These are phyloP conservation scores for Auxenochlorella protothecoides DNA, from an alignment of 139 green algal genomes.

Conservation along the genomic window DNA sequence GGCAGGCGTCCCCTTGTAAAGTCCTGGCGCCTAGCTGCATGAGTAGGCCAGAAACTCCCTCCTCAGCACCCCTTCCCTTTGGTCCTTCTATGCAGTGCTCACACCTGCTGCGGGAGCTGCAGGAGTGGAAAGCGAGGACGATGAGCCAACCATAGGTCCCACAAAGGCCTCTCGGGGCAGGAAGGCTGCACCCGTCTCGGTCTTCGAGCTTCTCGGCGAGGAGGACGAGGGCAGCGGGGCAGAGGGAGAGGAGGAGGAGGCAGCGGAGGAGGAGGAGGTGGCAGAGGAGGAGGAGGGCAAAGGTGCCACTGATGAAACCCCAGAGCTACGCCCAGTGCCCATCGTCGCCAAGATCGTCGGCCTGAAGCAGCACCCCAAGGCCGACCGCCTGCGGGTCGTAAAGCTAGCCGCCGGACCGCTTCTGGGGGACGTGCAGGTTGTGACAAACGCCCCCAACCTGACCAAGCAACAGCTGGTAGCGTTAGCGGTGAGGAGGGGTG, in stretches of 20 bases:
- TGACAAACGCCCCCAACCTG: conserved; percentile 61
- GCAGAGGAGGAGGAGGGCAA: conserved; percentile 23
- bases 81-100: too few relatives aligned
- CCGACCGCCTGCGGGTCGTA: conserved; percentile 44
- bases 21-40: too few relatives aligned
- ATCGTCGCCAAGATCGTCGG: conserved; percentile 24
- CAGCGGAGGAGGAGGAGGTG: conserved; percentile 27
- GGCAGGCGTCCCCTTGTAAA: too few relatives aligned
- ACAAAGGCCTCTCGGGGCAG: too few relatives aligned
- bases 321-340: too few relatives aligned
- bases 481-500: conserved; percentile 40
- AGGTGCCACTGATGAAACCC: not conserved
- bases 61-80: too few relatives aligned
- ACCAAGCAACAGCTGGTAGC: conserved; percentile 55
- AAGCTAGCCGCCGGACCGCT: conserved; percentile 24
- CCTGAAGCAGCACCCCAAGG: conserved; percentile 50
- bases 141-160: too few relatives aligned
- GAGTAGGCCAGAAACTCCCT: too few relatives aligned
- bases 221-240: conserved; percentile 30
- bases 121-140: too few relatives aligned
- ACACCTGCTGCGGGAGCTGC: too few relatives aligned
- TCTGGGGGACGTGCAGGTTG: conserved; percentile 29
- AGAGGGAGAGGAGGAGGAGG: conserved; percentile 31
- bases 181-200: conserved; percentile 4
- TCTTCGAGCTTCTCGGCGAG: conserved; percentile 39